These are phyloP conservation scores for Torulaspora pretoriensis DNA, from an alignment of 1,139 yeast species.

Conservation along the genomic window DNA sequence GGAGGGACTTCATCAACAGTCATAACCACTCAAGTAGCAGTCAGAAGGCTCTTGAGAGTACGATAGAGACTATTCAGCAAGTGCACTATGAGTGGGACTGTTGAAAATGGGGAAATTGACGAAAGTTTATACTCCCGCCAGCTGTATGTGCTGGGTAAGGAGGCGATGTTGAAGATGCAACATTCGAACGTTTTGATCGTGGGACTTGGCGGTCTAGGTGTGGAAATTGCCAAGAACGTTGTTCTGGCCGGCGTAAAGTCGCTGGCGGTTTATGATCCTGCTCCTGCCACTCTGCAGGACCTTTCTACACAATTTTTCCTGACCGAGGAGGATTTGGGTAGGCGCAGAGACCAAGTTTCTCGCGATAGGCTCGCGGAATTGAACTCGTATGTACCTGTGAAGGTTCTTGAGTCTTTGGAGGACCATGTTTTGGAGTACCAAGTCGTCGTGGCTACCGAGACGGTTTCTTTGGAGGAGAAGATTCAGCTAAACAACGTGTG, in stretches of 20 bases:
- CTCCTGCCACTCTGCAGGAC: conserved; percentile 60
- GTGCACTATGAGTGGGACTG: conserved; percentile 8
- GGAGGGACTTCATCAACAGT: neutral
- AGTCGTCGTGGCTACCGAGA: conserved; percentile 79
- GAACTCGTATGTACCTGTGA: conserved; percentile 84
- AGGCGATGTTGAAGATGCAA: conserved; percentile 97
- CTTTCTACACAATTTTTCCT: conserved; percentile 88
- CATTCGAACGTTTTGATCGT: conserved; percentile 81
- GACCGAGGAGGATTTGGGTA: conserved; percentile 64
- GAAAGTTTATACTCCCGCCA: conserved; percentile 95
- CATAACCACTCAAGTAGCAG: neutral
- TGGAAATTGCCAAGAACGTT: conserved; percentile 93
- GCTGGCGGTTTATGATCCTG: conserved; percentile 81
- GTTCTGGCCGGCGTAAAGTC: conserved; percentile 97
- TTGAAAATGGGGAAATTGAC: conserved; percentile 53
- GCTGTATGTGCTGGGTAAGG: conserved; percentile 87
- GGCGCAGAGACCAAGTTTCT: conserved; percentile 69
- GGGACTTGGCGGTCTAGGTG: conserved; percentile 88
- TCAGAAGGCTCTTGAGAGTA: neutral
- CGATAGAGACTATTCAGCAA: neutral
- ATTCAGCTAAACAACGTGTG: conserved; percentile 70
- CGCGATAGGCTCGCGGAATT: conserved; percentile 68
- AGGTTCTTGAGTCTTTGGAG: conserved; percentile 54
- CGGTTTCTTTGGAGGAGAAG: conserved; percentile 66
- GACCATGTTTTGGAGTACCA: conserved; percentile 58